Conservation (phyloP, 78 protist species). For the Dictyostelium brefeldianum region DNA sequence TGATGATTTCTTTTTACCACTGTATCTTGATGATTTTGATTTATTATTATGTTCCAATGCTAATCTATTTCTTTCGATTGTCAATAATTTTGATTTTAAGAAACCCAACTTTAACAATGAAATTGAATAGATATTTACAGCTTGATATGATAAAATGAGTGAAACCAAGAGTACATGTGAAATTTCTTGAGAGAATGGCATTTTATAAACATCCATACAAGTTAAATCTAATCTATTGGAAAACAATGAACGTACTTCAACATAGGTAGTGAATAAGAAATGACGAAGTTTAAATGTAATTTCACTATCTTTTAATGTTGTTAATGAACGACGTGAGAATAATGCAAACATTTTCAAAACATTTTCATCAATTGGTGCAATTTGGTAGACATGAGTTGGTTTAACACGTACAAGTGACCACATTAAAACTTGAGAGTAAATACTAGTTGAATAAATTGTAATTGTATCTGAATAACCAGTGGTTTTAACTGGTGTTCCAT, state of each 20-base stretch:
- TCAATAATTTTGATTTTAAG: not conserved
- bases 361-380: not conserved
- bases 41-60: not conserved
- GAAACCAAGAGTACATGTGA: too few relatives aligned
- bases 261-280: not conserved
- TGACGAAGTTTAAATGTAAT: not conserved
- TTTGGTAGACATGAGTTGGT: not conserved
- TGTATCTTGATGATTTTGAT: slow-evolving; percentile 10
- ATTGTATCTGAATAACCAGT: not conserved
- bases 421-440: not conserved
- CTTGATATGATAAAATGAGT: too few relatives aligned
- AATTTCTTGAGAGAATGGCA: too few relatives aligned
- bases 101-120: not conserved
- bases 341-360: not conserved
- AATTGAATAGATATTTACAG: not conserved
- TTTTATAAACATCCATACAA: not conserved
- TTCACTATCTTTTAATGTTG: not conserved
- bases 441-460: not conserved
- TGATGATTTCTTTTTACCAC: not conserved
- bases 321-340: not conserved
- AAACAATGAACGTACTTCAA: not conserved
- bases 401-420: not conserved
- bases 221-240: not conserved
- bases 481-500: not conserved
- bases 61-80: not conserved